Percentiles rank a stretch among this genome's conserved stretches.
phyloP scores from a whole-genome alignment of 106 monocot species.

The Triglochin maritima region DNA sequence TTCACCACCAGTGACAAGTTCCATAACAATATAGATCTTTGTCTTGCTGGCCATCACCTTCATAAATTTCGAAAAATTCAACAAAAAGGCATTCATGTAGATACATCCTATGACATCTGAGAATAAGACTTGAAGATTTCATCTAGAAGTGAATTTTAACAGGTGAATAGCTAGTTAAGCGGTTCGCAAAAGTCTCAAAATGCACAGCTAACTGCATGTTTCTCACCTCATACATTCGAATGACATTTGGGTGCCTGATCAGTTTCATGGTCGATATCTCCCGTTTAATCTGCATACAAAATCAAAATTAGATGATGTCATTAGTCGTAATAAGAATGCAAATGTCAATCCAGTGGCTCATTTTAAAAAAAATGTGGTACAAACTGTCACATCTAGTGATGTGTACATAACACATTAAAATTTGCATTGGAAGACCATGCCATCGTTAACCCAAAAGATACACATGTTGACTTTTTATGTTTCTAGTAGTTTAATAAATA shows the following conservation, averaged over 20 bases:
- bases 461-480: no score
- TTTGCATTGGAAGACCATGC: no score
- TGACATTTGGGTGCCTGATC: slow-evolving; percentile 75
- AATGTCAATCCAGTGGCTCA: no score
- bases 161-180: background rate
- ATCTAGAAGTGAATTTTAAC: background rate
- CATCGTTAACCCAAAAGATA: no score
- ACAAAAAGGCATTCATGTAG: no score
- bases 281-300: slow-evolving; percentile 59
- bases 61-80: background rate
- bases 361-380: no score
- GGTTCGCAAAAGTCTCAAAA: no score
- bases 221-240: slow-evolving; percentile 63
- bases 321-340: no score
- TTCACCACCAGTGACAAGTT: slow-evolving; percentile 82
- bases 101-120: no score
- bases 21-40: slow-evolving; percentile 84
- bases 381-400: no score
- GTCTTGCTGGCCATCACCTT: slow-evolving; percentile 98
- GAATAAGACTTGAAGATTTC: background rate
- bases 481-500: no score
- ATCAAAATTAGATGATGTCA: background rate
- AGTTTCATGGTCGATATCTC: slow-evolving; percentile 93
- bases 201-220: background rate
- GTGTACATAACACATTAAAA: no score